These are phyloP conservation scores for Phytophthora pluvialis DNA, from an alignment of 352 stramenopile genomes.

Conservation along the genomic window DNA sequence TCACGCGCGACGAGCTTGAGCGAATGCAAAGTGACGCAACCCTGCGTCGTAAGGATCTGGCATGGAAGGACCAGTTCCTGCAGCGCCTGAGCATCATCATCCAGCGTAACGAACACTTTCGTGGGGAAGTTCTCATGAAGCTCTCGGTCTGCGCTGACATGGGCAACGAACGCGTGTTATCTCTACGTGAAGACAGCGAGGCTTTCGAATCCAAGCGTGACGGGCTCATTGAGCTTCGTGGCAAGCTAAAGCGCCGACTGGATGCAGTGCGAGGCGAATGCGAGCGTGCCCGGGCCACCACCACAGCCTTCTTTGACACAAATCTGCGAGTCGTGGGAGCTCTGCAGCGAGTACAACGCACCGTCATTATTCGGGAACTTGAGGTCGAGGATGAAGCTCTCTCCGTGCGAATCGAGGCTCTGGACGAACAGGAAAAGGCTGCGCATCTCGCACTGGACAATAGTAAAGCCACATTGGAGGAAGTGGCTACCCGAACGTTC, in stretches of 20 bases:
- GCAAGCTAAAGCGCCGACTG: constrained; percentile 39
- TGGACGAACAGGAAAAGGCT: constrained; percentile 35
- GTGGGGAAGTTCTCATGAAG: constrained; percentile 48
- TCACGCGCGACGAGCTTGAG: constrained; percentile 53
- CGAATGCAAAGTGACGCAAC: constrained; percentile 46
- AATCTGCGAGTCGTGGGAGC: constrained; percentile 58
- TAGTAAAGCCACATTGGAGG: constrained; percentile 39
- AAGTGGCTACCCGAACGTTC: constrained; percentile 47
- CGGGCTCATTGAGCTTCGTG: constrained; percentile 26
- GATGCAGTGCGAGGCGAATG: constrained; percentile 46
- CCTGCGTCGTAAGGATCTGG: constrained; percentile 47
- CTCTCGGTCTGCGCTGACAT: constrained; percentile 43
- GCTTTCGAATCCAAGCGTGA: constrained; percentile 51
- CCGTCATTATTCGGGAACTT: constrained; percentile 53
- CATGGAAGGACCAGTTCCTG: constrained; percentile 70
- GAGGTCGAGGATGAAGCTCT: constrained; percentile 34
- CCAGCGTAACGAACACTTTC: constrained; percentile 75
- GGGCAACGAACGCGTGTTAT: constrained; percentile 67
- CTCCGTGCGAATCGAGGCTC: constrained; percentile 27
- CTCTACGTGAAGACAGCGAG: constrained; percentile 63
- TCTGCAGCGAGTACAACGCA: constrained; percentile 58
- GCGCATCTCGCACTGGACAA: constrained; percentile 19
- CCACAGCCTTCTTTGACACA: constrained; percentile 70
- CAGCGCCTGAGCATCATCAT: constrained; percentile 72
- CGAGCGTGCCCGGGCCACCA: constrained; percentile 30